A percentile compares a stretch with the other conserved stretches of the same genome.
These are phyloP conservation scores for Zasmidium angulare DNA, from an alignment of 2,329 filamentous ascomycete species.

Conservation along the genomic window DNA sequence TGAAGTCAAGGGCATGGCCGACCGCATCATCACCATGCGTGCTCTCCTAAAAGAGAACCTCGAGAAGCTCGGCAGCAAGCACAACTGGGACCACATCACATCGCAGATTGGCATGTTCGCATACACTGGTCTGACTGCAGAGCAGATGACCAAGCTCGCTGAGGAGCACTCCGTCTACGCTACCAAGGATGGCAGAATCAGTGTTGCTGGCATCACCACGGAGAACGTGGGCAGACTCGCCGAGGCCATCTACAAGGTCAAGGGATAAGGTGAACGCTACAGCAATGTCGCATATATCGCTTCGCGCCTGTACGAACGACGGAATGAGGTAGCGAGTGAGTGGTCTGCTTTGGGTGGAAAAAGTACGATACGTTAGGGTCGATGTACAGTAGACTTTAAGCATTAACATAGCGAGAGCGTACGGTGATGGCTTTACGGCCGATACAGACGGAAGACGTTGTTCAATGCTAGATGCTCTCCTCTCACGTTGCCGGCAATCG, in stretches of 20 bases:
- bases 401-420: not conserved
- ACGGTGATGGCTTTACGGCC: not conserved
- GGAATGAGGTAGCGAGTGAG: not conserved
- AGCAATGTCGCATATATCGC: not conserved
- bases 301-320: not conserved
- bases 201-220: constrained; percentile 78
- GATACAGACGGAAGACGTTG: not conserved
- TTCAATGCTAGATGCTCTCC: not conserved
- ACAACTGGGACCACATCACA: constrained; percentile 99
- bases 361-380: not conserved
- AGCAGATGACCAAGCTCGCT: constrained; percentile 88
- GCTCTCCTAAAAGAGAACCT: constrained; percentile 91
- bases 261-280: constrained; percentile 33
- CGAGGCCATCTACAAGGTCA: constrained; percentile 82
- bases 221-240: constrained; percentile 78
- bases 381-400: not conserved
- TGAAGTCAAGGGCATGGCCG: constrained; percentile 98
- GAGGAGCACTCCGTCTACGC: constrained; percentile 98
- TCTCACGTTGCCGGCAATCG: not conserved
- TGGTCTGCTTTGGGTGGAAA: not conserved
- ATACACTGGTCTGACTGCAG: constrained; percentile 86
- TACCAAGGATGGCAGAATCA: constrained; percentile 87
- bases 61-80: constrained; percentile 89
- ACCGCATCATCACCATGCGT: constrained; percentile 98
- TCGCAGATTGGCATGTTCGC: constrained; percentile 99